Evolutionary conservation across 345 rosid genomes (phyloP).

Genomic region (Brassica cretica): DNA sequence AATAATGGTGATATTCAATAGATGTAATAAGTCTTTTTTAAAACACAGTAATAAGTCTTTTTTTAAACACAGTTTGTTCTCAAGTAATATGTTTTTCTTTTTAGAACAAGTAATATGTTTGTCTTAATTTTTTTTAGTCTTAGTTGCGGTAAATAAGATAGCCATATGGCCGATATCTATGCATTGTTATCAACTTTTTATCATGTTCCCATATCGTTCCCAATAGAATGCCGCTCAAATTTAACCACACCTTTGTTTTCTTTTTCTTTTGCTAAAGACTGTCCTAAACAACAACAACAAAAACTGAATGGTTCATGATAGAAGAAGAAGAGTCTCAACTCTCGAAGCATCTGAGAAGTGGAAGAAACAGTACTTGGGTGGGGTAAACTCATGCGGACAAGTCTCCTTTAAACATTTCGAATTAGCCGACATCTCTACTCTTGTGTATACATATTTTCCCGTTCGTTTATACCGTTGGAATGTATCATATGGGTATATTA

Average conservation of each 20-base stretch:
- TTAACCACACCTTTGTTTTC: not conserved
- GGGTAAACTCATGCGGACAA: conserved; percentile 26
- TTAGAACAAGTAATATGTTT: not conserved
- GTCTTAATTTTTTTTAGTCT: not conserved
- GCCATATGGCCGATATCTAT: not conserved
- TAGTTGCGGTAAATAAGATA: not conserved
- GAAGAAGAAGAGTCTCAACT: not conserved
- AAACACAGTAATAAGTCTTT: not conserved
- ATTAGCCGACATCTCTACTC: conserved; percentile 32
- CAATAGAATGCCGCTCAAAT: not conserved
- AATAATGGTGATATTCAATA: not conserved
- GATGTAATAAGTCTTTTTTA: not conserved
- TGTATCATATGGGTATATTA: not conserved
- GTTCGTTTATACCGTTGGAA: conserved; percentile 15
- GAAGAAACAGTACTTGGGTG: conserved; percentile 30
- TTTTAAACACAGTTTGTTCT: not conserved
- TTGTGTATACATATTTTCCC: not conserved
- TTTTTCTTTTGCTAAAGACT: not conserved
- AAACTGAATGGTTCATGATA: not conserved
- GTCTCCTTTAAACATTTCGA: conserved; percentile 19
- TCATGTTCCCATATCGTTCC: not conserved
- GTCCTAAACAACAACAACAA: not conserved
- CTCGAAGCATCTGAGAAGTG: conserved; percentile 20
- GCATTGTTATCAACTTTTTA: not conserved
- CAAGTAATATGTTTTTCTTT: not conserved